phyloP scores from a whole-genome alignment of 495 filamentous ascomycete species.

The Penicillium maclennaniae region DNA sequence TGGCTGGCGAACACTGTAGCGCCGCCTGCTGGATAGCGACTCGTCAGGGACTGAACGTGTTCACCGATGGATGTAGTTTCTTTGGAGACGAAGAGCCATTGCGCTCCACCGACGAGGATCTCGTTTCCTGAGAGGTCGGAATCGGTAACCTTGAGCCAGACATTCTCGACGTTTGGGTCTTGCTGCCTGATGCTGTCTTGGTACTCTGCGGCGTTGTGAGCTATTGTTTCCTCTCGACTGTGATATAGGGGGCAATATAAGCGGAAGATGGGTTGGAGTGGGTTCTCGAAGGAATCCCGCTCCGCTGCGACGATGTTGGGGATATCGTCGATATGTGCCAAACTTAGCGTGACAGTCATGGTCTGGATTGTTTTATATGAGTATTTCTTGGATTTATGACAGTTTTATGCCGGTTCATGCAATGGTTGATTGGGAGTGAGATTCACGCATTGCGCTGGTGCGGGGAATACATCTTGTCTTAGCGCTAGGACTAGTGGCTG shows the following conservation, averaged over 20 bases:
- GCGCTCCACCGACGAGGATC: not conserved
- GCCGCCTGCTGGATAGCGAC: constrained; percentile 5
- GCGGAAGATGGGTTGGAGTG: constrained; percentile 4
- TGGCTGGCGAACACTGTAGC: constrained; percentile 5
- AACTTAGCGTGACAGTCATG: too few species aligned
- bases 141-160: constrained; percentile 3
- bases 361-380: too few species aligned
- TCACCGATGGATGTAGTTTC: not conserved
- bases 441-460: too few species aligned
- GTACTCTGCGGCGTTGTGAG: not conserved
- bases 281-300: constrained; percentile 8
- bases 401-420: too few species aligned
- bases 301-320: constrained; percentile 4
- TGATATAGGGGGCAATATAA: constrained; percentile 4
- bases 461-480: too few species aligned
- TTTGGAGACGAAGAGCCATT: constrained; percentile 5
- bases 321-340: not conserved
- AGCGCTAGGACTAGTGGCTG: too few species aligned
- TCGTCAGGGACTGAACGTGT: not conserved
- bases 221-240: not conserved
- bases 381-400: too few species aligned
- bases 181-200: not conserved
- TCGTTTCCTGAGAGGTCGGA: not conserved
- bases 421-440: too few species aligned
- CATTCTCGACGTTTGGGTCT: not conserved